A percentile compares a stretch with the other conserved stretches of the same genome.
Evolutionary conservation across 257 asterid species (phyloP).

Genomic region (Scutellaria galericulata): DNA sequence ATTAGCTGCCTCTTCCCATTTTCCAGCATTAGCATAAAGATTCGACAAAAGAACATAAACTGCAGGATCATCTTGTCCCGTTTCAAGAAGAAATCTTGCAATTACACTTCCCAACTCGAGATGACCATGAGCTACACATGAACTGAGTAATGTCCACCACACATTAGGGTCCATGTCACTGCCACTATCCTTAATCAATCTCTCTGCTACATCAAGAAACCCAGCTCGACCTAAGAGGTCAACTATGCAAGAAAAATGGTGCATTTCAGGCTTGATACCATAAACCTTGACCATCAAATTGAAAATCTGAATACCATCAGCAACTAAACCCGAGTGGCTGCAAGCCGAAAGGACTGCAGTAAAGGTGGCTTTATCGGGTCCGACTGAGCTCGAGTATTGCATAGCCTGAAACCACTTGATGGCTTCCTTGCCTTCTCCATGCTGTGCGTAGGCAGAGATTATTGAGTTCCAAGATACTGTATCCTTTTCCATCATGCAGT

Average conservation of each 20-base stretch:
- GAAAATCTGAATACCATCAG: slow-evolving; percentile 64
- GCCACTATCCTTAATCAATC: slow-evolving; percentile 46
- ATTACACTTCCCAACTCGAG: slow-evolving; percentile 63
- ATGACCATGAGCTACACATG: slow-evolving; percentile 67
- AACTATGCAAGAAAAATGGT: slow-evolving; percentile 75
- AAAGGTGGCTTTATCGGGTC: slow-evolving; percentile 79
- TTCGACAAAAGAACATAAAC: slow-evolving; percentile 74
- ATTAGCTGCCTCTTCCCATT: slow-evolving; percentile 80
- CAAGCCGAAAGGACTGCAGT: slow-evolving; percentile 89
- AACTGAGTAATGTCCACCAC: slow-evolving; percentile 86
- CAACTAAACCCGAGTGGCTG: slow-evolving; percentile 79
- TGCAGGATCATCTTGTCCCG: slow-evolving; percentile 60
- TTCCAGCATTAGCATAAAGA: slow-evolving; percentile 77
- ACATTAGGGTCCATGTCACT: slow-evolving; percentile 54
- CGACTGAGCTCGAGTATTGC: slow-evolving; percentile 43
- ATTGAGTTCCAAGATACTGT: slow-evolving; percentile 78
- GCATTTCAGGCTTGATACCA: slow-evolving; percentile 58
- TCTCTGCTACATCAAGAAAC: slow-evolving; percentile 67
- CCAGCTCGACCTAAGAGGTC: slow-evolving; percentile 84
- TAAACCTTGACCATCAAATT: slow-evolving; percentile 54
- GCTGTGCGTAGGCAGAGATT: slow-evolving; percentile 75
- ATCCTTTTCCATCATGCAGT: slow-evolving; percentile 56
- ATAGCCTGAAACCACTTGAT: slow-evolving; percentile 63
- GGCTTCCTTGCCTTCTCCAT: slow-evolving; percentile 77
- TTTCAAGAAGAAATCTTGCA: slow-evolving; percentile 60